These are phyloP conservation scores for Phylloporus arenicola DNA, from an alignment of 768 basidiomycete species.

Conservation along the genomic window DNA sequence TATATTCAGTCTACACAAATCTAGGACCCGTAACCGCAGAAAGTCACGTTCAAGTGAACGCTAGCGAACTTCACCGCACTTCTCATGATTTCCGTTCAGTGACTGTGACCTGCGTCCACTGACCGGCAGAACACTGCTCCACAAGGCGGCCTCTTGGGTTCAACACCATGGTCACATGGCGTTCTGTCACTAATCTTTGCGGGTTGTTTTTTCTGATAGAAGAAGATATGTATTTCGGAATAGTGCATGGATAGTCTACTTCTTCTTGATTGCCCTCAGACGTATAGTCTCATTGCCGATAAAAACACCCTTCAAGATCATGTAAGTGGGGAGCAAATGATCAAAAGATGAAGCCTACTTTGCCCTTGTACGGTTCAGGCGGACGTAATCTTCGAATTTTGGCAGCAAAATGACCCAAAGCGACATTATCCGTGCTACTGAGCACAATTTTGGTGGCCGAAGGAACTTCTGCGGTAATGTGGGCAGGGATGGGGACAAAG, in stretches of 20 bases:
- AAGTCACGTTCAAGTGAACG: too few species aligned
- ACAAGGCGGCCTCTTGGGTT: too few species aligned
- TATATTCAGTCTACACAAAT: too few species aligned
- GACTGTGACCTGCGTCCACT: too few species aligned
- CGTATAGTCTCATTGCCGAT: conserved; percentile 89
- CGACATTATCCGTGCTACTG: conserved; percentile 82
- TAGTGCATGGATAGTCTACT: conserved; percentile 46
- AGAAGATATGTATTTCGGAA: conserved; percentile 3
- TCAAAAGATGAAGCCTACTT: conserved; percentile 50
- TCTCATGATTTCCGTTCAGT: too few species aligned
- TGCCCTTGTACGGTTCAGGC: conserved; percentile 97
- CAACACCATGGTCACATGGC: not conserved
- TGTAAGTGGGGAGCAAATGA: not conserved
- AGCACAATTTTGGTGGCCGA: conserved; percentile 79
- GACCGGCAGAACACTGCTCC: too few species aligned
- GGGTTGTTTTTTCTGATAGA: not conserved
- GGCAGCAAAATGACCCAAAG: conserved; percentile 83
- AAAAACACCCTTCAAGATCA: conserved; percentile 70
- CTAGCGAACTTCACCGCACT: too few species aligned
- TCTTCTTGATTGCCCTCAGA: conserved; percentile 92
- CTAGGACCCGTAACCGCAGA: too few species aligned
- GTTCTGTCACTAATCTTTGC: not conserved
- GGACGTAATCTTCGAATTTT: conserved; percentile 77
- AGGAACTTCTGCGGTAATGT: conserved; percentile 78
- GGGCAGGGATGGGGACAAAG: conserved; percentile 70